Base-by-base conservation (phyloP, 345 rosid species). In the Lepidium didymum region DNA sequence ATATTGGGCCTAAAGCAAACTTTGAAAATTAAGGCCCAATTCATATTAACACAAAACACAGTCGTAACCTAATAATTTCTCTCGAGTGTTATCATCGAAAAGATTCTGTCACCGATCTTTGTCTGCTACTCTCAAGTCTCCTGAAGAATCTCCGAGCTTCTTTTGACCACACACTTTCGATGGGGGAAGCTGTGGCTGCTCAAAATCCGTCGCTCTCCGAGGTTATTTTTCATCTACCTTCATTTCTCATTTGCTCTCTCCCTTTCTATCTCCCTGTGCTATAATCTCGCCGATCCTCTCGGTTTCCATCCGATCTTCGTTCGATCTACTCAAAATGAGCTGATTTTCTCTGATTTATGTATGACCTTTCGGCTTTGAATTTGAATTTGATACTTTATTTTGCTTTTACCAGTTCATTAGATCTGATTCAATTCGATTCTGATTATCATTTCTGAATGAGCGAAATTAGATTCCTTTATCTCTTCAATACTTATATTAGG, bases 181-280 rank as follows among this genome's bases (percentile, higher is more conserved):
- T 88, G 98, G 92, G 90, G 71, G 98, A 86, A 31, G 78, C 83
- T 64, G 82, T 63, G 14, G 23, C 74, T 72, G 67, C 72, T 14
- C 73, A 63, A 21, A 42, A 78, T 21, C 81, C 74, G 0, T 67
- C 97, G 52, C 84, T 93, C 14, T 75, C 86, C 4, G 92, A 90
- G 92, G 98, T 92, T 89, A 56, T 52, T 50, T 42, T n/a, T 47
- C 45, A 44, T 49, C 60, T 25, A 25, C 27, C 33, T 23, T 25
- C 63, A 34, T 34, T 49, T 59, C 40, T 53, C 50, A 8, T 27
- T 21, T 10, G 2, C 23, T 37, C 42, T 27, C 47, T 29, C 33
- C 6, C 33, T 27, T 6, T 27, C 31, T 27, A 4, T 27, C 27
- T 23, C 23, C 27, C 46, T 44, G 23, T 29, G 31, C 56, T 50